Conservation (phyloP, 164 flowering plant genomes). For the Liquidambar formosana region DNA sequence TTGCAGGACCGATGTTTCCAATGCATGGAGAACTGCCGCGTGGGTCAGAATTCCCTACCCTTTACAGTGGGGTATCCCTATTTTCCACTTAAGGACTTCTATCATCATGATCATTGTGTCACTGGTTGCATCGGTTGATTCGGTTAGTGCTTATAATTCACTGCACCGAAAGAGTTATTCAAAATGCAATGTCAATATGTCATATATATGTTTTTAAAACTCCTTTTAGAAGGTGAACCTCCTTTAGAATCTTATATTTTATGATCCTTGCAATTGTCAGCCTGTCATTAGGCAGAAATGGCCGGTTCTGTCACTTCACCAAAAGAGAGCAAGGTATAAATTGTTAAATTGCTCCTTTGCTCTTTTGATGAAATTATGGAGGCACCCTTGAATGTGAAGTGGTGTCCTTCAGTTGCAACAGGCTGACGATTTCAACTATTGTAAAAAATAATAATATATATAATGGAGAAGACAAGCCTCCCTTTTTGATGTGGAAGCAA, state of each 20-base stretch:
- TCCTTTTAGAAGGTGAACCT: not conserved
- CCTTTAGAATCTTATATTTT: too few species aligned
- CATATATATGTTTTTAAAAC: not conserved
- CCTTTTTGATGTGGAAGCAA: not conserved
- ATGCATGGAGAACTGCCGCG: constrained; percentile 74
- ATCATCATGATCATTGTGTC: constrained; percentile 78
- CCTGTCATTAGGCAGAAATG: too few species aligned
- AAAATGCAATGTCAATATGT: too few species aligned
- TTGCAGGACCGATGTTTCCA: constrained; percentile 89
- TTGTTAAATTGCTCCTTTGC: not conserved
- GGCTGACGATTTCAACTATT: not conserved
- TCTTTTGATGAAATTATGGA: not conserved
- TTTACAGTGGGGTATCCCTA: constrained; percentile 93
- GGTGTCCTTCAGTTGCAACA: not conserved
- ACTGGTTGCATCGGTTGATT: constrained; percentile 74
- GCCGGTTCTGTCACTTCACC: not conserved
- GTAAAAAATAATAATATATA: not conserved
- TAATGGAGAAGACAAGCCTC: not conserved
- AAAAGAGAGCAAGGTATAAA: not conserved
- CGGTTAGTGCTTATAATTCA: constrained; percentile 56
- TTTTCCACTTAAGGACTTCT: constrained; percentile 71
- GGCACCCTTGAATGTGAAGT: not conserved
- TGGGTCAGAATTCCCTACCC: constrained; percentile 93
- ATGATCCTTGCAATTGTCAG: too few species aligned
- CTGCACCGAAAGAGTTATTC: not conserved